phyloP scores from a whole-genome alignment of 148 eudicot genomes.

The Chenopodium album region DNA sequence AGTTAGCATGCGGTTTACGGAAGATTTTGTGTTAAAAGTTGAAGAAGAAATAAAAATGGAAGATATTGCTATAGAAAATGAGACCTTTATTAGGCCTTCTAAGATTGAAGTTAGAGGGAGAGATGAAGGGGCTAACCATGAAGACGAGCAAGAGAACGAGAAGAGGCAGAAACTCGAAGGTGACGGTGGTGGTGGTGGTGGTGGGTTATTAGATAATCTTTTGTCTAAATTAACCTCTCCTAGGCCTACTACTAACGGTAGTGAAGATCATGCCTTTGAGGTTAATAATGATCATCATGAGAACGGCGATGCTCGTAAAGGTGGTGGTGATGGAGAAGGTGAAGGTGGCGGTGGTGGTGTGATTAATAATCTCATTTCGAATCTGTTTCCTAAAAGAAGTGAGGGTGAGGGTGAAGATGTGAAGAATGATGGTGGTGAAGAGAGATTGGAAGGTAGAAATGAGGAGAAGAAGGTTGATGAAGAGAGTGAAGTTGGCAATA shows the following conservation, averaged over 20 bases:
- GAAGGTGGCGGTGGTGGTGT: slow-evolving; percentile 25
- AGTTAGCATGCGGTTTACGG: neutral
- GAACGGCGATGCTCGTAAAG: neutral
- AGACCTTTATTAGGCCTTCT: neutral
- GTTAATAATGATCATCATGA: neutral
- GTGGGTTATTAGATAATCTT: slow-evolving; percentile 29
- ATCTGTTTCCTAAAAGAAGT: slow-evolving; percentile 11
- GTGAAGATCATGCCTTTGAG: neutral
- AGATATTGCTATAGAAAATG: slow-evolving; percentile 16
- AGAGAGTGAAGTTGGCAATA: slow-evolving; percentile 11
- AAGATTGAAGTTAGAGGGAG: slow-evolving; percentile 10
- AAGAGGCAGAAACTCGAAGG: slow-evolving; percentile 27
- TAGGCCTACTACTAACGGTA: slow-evolving; percentile 2
- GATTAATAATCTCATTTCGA: slow-evolving; percentile 20
- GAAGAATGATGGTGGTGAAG: neutral
- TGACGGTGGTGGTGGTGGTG: neutral
- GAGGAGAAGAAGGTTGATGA: neutral
- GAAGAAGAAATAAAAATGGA: slow-evolving; percentile 22
- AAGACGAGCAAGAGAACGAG: slow-evolving; percentile 20
- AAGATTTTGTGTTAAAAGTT: neutral
- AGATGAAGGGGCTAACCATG: slow-evolving; percentile 14
- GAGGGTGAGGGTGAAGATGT: slow-evolving; percentile 13
- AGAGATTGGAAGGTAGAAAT: neutral
- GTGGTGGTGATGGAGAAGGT: neutral
- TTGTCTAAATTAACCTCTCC: slow-evolving; percentile 27